Evolutionary conservation across 441 rosid genomes (phyloP), one percentile per base, ranked within the genome.

Genomic region (Pelargonium fulgidum): DNA sequence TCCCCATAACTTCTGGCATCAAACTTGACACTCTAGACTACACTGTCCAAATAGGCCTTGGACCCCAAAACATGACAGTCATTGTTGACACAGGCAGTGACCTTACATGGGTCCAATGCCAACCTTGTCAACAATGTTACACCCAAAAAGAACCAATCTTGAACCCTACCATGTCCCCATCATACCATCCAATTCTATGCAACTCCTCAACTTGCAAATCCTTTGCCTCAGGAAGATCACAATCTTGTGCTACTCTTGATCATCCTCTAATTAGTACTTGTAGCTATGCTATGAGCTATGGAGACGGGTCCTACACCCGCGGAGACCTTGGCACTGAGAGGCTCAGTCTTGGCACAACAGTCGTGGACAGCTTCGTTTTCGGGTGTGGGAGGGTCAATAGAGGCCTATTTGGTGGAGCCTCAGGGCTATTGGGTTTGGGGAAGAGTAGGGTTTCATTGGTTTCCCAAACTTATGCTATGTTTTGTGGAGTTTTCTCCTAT

Each of bases 61-160:
- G 92, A 1, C 84, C 86, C 13, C 72, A 50, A 66, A 84, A 86
- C 44, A 78, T 85, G 87, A 86, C 80, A 29, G 83, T 89, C 41
- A 89, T 93, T 33, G 93, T 87, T 11, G 97, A 93, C 71, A 93
- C 96, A 0, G 99, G 99, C 66, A 93, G 99, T 65, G 99, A 93
- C 72, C 81, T 93, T 77, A 91, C 93, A 3, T 93, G 97, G 99
- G 89, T 93, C 61, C 99, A 91, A 70, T 93, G 99, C 79, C 89
- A 80, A 44, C 97, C 99, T 33, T 93, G 99, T 75, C 83, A 65
- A 64, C 72, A 68, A 6, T 91, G 99, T 75, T 87, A 89, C 77
- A 79, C 73, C 70, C 99, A 93, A 69, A 76, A 83, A 66, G 97
- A 83, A 65, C 91, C 97, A 70, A 62, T 91, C 42, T 91, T 87